phyloP scores from a whole-genome alignment of 2,329 filamentous ascomycete genomes.

The Colletotrichum nymphaeae region DNA sequence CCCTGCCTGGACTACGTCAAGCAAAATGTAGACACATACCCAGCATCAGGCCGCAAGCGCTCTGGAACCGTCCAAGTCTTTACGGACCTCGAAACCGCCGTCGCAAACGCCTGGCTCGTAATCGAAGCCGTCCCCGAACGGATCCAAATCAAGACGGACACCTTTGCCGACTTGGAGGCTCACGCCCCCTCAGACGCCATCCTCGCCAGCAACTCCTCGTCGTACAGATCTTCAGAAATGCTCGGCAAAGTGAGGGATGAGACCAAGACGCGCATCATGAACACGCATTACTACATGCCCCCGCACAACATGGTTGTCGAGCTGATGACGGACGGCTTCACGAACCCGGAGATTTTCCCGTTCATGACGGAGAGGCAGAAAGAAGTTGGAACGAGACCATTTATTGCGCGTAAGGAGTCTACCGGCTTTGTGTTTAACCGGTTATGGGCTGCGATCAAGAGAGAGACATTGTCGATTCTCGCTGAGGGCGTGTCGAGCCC shows the following conservation, averaged over 20 bases:
- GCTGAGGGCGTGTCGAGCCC: conserved; percentile 61
- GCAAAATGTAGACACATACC: conserved; percentile 46
- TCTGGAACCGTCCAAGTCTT: conserved; percentile 45
- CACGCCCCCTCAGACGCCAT: conserved; percentile 57
- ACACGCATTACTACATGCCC: conserved; percentile 65
- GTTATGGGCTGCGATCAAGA: conserved; percentile 67
- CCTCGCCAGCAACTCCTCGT: conserved; percentile 62
- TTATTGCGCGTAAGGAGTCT: conserved; percentile 57
- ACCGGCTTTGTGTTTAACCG: conserved; percentile 67
- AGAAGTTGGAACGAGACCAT: conserved; percentile 54
- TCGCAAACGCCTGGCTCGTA: conserved; percentile 62
- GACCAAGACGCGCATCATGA: conserved; percentile 54
- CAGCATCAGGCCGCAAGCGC: conserved; percentile 32
- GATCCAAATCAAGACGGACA: conserved; percentile 58
- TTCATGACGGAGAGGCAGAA: conserved; percentile 54
- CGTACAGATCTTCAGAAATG: conserved; percentile 62
- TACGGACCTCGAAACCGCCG: conserved; percentile 51
- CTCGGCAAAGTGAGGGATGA: conserved; percentile 51
- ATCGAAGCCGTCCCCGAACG: conserved; percentile 65
- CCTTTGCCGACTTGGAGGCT: conserved; percentile 58
- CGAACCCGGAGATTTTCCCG: conserved; percentile 53
- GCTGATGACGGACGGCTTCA: conserved; percentile 63
- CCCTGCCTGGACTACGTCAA: conserved; percentile 53
- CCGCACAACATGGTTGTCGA: conserved; percentile 59
- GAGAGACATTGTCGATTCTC: conserved; percentile 60